A percentile compares a stretch with the other conserved stretches of the same genome.
These are phyloP conservation scores for Sporisorium graminicola DNA, from an alignment of 1,284 basidiomycete species.

Conservation along the genomic window DNA sequence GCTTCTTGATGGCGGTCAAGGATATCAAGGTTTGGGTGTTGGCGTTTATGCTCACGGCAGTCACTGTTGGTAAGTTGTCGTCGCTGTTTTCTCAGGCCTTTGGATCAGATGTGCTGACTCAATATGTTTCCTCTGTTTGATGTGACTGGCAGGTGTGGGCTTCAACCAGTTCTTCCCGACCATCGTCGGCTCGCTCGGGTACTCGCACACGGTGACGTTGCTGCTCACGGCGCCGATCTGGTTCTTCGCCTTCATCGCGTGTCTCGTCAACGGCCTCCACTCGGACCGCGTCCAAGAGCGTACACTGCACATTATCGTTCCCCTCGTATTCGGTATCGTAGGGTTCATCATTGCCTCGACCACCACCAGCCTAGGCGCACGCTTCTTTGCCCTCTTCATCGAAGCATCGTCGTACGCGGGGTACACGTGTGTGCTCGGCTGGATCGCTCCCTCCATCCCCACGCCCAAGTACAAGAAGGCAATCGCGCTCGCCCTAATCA, in stretches of 20 bases:
- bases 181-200: conserved; percentile 53
- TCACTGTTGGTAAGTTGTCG: conserved; percentile 15
- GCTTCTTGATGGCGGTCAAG: conserved; percentile 45
- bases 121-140: background rate
- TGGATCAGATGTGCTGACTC: background rate
- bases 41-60: conserved; percentile 49
- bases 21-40: conserved; percentile 56
- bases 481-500: conserved; percentile 62
- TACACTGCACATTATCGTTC: conserved; percentile 50
- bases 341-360: conserved; percentile 60
- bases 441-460: conserved; percentile 55
- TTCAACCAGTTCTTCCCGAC: conserved; percentile 69
- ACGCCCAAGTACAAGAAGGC: conserved; percentile 58
- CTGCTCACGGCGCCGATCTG: conserved; percentile 56
- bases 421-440: conserved; percentile 52
- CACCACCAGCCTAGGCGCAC: conserved; percentile 32
- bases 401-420: conserved; percentile 52
- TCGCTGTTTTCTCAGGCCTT: background rate
- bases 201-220: conserved; percentile 49
- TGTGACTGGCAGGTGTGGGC: conserved; percentile 4
- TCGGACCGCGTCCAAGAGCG: conserved; percentile 52
- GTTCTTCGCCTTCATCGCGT: conserved; percentile 56
- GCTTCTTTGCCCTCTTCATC: conserved; percentile 60
- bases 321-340: conserved; percentile 43
- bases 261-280: conserved; percentile 57